Evolutionary conservation across 2,329 filamentous ascomycete genomes (phyloP), one percentile per base, ranked within the genome.

Genomic region (Colletotrichum sp.): DNA sequence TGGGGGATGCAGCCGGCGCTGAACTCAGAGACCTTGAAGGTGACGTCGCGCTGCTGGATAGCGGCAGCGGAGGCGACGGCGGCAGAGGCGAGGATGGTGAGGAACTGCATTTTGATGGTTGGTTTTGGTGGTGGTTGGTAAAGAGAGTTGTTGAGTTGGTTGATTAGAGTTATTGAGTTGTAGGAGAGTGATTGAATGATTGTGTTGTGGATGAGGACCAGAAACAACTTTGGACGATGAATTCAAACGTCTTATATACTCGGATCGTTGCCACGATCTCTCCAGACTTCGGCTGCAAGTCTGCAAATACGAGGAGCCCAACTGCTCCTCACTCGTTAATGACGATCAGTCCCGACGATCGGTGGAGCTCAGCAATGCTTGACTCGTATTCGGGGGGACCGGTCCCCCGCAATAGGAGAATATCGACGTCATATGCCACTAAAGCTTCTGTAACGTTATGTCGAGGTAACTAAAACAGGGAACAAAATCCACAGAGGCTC

Each of bases 1-100:
- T 83, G 82, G 25, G 77, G 77, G 30, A 82, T 75, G 77, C 82
- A 83, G 63, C 77, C 76, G 44, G 82, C 82, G 16, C 52, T 76
- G 78, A 83, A 82, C 16, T 78, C 71, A 39, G 80, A 78, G 67
- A 83, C 79, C 15, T 78, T 65, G 71, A 80, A 83, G 67, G 80
- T 76, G 52, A 76, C 74, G 68, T 78, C 71, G 36, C 77, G 78
- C 68, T 76, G 32, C 68, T 77, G 52, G 30, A 81, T 75, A 28
- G 80, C 80, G 22, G 79, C 72, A 36, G 78, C 79, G 44, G 77
- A 65, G 69, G 79, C 78, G 28, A 79, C 70, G 34, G 81, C 76
- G 69, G 77, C 67, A 52, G 80, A 77, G 71, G 78, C 59, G 75
- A 79, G 63, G 71, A 77, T 28, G 61, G 79, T 76, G 76, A 76